Base-by-base conservation (phyloP, 441 rosid species). In the Dalechampia spathulata region DNA sequence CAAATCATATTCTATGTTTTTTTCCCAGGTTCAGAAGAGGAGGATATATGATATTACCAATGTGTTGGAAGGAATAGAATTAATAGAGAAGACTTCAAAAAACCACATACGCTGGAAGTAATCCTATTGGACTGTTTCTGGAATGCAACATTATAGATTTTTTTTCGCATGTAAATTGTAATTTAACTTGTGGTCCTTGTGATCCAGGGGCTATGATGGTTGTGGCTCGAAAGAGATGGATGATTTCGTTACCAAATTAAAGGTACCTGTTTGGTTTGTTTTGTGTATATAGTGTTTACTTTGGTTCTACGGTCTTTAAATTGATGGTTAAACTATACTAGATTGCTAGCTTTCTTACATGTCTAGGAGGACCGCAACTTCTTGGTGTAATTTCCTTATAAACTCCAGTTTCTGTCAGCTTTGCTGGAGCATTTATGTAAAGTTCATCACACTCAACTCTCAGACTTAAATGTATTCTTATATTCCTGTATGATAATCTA, bases 41-140 rank as follows among this genome's bases (percentile, higher is more conserved):
- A 81, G 95, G 72, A 89, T 89, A 71, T 86, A 89, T 72, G 96
- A 89, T 70, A 89, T 86, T 48, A 89, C 95, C 57, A 89, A 89
- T 78, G 95, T 89, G 40, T 79, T 89, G 67, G 92, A 83, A 79
- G 96, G 95, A 57, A 75, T 86, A 66, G 80, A 80, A 43, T 75
- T 89, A 72, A 83, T 89, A 50, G 92, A 89, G 81, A 89, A 89
- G 74, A 86, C 91, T 32, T 78, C 89, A 50, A 89, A 89, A 80
- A 86, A 86, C 56, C 83, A 82, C 49, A 82, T 88, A 47, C 80
- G 65, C 22, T 90, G 95, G 97, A 90, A 76, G 95, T 86, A 83
- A 72, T 62, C 49, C 68, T 46, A 14, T 47, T 22, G 19, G 3
- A 34, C 42, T 41, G 22, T 72, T 74, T 59, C n/a, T 39, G 17